phyloP scores from a whole-genome alignment of 192 early-diverging fungal species.

The Linnemannia exigua region DNA sequence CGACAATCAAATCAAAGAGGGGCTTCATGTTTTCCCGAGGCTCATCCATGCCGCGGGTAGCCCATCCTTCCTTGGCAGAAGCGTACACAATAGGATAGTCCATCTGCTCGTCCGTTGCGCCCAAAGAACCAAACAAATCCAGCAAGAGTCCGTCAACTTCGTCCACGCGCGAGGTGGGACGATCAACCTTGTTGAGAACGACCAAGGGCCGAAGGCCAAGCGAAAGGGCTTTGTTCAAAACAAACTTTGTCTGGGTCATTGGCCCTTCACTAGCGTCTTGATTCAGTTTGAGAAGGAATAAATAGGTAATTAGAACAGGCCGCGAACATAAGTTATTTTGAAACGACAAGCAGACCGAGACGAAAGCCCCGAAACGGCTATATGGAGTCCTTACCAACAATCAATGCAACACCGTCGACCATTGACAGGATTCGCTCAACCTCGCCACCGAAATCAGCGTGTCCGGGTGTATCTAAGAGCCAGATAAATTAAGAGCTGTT shows the following conservation, averaged over 20 bases:
- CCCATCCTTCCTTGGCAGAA: conserved; percentile 90
- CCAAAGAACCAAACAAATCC: conserved; percentile 85
- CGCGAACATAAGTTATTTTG: background rate
- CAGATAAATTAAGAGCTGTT: no score
- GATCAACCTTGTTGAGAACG: conserved; percentile 89
- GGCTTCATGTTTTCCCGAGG: conserved; percentile 69
- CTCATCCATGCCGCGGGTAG: conserved; percentile 66
- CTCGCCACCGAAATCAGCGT: conserved; percentile 79
- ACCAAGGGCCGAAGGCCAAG: conserved; percentile 82
- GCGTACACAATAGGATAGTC: conserved; percentile 84
- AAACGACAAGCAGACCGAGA: background rate
- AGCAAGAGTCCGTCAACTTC: conserved; percentile 85
- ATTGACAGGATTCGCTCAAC: conserved; percentile 91
- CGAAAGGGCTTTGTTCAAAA: conserved; percentile 83
- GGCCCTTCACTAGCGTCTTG: conserved; percentile 85
- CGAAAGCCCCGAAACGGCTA: no score
- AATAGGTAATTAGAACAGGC: background rate
- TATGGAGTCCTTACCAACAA: conserved; percentile 64
- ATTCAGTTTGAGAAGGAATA: background rate
- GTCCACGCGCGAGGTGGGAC: conserved; percentile 79
- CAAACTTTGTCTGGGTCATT: conserved; percentile 93
- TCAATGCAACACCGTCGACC: conserved; percentile 89
- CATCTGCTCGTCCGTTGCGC: conserved; percentile 84
- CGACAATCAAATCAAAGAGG: conserved; percentile 81
- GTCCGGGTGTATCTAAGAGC: conserved; percentile 81